Base-by-base conservation (phyloP, 2,329 filamentous ascomycete species). In the Xylariaceae sp. region DNA sequence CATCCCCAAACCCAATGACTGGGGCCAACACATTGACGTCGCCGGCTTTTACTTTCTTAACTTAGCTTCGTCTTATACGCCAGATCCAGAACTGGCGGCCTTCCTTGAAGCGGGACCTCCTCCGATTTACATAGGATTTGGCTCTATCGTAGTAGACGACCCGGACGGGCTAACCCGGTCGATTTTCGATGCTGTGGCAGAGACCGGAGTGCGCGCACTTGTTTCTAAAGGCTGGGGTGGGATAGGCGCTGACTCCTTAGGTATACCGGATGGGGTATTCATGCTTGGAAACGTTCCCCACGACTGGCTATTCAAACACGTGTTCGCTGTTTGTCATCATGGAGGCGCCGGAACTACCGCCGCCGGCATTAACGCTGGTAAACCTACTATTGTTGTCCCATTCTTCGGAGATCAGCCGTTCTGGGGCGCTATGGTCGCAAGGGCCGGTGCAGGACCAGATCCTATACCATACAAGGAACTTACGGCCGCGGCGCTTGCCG, bases 221-320 rank as follows among this genome's bases (percentile, higher is more conserved):
- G 88, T 96, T 0, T 93, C 90, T 0, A 92, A 93, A 67, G 92
- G 91, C 16, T 96, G 91, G 92, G 91, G 91, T 47, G 91, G 91
- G 0, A 79, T 96, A 7, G 91, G 91, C 26, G 88, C 84, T 0
- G 89, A 91, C 65, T 78, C 85, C 29, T 70, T 89, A 2, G 82
- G 82, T 1, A 74, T 91, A n/a, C 90, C 90, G 0, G 85, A 91
- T 2, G 85, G 86, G 3, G 85, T 96, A 1, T 91, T 90, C 69
- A 91, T 96, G 85, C 79, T 96, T 40, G 91, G 89, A 10, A 95
- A 93, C 66, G 86, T 88, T 44, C 91, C 91, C 1, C 92, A 96
- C 60, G 92, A 96, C 73, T 96, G 91, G 91, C 75, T 96, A 0
- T 96, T 96, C 72, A 81, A 90, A 61, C 86, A 82, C 40, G 91